A percentile compares a stretch with the other conserved stretches of the same genome.
These are phyloP conservation scores for Fistulina hepatica DNA, from an alignment of 1,284 basidiomycete genomes.

Conservation along the genomic window DNA sequence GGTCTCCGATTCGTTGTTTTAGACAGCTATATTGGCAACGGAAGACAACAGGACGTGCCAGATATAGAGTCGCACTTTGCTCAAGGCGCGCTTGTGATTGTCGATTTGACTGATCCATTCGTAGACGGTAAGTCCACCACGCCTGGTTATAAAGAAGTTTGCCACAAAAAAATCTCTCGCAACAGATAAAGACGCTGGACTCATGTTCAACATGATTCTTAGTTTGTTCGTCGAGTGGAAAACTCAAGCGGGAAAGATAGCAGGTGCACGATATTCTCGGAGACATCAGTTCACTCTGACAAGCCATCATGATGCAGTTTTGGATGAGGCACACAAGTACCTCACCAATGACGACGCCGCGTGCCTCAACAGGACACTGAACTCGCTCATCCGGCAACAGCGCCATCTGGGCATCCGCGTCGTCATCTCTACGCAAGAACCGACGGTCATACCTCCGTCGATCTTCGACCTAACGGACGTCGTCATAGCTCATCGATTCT, in stretches of 20 bases:
- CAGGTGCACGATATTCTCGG: slow-evolving; percentile 10
- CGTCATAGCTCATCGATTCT: slow-evolving; percentile 23
- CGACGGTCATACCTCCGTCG: slow-evolving; percentile 20
- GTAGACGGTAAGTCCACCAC: slow-evolving; percentile 13
- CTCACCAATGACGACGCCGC: slow-evolving; percentile 34
- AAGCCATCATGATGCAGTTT: slow-evolving; percentile 10
- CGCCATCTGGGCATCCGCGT: slow-evolving; percentile 62
- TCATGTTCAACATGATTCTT: slow-evolving; percentile 14
- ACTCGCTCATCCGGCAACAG: slow-evolving; percentile 55
- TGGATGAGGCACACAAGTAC: slow-evolving; percentile 28
- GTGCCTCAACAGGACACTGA: slow-evolving; percentile 45
- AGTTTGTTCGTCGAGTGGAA: slow-evolving; percentile 10
- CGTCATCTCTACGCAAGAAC: slow-evolving; percentile 56
- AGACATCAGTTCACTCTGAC: slow-evolving; percentile 1
- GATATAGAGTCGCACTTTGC: slow-evolving; percentile 12
- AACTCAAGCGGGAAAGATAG: slow-evolving; percentile 6
- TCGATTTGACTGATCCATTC: slow-evolving; percentile 16
- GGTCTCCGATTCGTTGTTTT: slow-evolving; percentile 12
- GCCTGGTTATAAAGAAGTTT: too few species aligned
- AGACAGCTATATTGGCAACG: slow-evolving; percentile 12
- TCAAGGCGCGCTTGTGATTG: slow-evolving; percentile 13
- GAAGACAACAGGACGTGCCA: slow-evolving; percentile 5
- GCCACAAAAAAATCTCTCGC: slow-evolving; percentile 5
- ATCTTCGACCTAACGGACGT: slow-evolving; percentile 22
- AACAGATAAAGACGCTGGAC: slow-evolving; percentile 9